phyloP scores from a whole-genome alignment of 1,284 basidiomycete genomes.

The Ceratobasidium papillatum region DNA sequence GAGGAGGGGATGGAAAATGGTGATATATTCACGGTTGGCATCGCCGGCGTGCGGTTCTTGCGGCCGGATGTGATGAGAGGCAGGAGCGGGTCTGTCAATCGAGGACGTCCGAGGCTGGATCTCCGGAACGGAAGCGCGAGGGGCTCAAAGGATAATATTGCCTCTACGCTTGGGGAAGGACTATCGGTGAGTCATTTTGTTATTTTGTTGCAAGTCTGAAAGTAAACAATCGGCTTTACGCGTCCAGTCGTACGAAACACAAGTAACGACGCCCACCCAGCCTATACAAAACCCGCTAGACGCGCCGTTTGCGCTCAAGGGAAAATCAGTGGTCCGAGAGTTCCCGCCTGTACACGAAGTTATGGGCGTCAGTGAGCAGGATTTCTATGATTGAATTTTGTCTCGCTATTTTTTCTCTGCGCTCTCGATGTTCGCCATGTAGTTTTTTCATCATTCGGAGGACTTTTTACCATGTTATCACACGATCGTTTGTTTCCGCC shows the following conservation, averaged over 20 bases:
- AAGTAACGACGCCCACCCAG: slow-evolving; percentile 33
- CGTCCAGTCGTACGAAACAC: slow-evolving; percentile 28
- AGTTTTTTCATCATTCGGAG: slow-evolving; percentile 36
- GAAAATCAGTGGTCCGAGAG: slow-evolving; percentile 29
- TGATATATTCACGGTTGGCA: slow-evolving; percentile 20
- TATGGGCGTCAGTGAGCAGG: slow-evolving; percentile 27
- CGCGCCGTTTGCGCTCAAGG: slow-evolving; percentile 25
- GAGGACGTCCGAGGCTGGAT: slow-evolving; percentile 33
- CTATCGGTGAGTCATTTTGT: slow-evolving; percentile 21
- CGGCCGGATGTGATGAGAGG: slow-evolving; percentile 36
- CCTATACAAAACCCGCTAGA: slow-evolving; percentile 36
- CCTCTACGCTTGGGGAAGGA: slow-evolving; percentile 16
- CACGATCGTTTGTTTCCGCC: slow-evolving; percentile 34
- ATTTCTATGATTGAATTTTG: slow-evolving; percentile 32
- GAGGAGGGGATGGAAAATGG: slow-evolving; percentile 12
- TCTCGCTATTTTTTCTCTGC: slow-evolving; percentile 4
- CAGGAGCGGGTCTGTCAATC: slow-evolving; percentile 31
- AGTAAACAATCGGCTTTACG: not conserved
- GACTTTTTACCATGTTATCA: slow-evolving; percentile 34
- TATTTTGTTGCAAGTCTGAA: not conserved
- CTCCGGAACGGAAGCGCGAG: slow-evolving; percentile 32
- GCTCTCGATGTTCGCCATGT: slow-evolving; percentile 23
- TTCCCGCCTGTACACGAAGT: slow-evolving; percentile 39
- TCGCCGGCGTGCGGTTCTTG: slow-evolving; percentile 35
- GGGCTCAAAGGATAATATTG: slow-evolving; percentile 27